These are phyloP conservation scores for Paspalum vaginatum DNA, from an alignment of 176 grass and related monocot genomes.

Conservation along the genomic window DNA sequence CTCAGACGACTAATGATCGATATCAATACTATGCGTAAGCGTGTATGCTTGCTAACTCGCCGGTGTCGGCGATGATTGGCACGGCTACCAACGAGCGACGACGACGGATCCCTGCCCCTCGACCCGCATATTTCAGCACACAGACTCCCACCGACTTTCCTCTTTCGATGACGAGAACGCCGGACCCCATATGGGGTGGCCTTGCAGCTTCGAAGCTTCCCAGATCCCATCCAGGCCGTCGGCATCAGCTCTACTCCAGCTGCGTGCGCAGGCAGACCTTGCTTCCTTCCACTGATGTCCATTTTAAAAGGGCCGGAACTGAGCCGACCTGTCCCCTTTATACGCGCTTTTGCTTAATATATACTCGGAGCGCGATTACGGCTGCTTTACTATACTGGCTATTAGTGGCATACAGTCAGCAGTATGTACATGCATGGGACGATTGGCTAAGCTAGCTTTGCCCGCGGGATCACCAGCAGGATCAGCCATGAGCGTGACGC, in stretches of 20 bases:
- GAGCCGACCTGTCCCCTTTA: background rate
- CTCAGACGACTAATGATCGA: too few relatives aligned
- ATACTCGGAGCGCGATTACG: background rate
- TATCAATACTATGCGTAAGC: background rate
- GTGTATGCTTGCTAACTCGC: background rate
- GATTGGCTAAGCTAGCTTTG: background rate
- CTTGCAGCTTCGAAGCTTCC: conserved; percentile 50
- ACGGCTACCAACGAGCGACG: background rate
- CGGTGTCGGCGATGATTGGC: conserved; percentile 27
- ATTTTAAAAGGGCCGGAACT: background rate
- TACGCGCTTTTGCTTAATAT: conserved; percentile 12
- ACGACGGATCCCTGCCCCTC: background rate
- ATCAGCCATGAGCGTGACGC: background rate
- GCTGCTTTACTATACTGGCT: background rate
- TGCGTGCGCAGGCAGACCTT: background rate
- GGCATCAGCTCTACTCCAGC: background rate
- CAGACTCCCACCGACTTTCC: conserved; percentile 28
- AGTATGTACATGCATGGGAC: background rate
- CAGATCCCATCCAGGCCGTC: background rate
- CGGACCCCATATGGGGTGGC: too few relatives aligned
- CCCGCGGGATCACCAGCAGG: background rate
- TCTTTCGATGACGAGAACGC: background rate
- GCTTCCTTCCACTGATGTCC: background rate
- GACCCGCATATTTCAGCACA: background rate
- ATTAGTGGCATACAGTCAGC: background rate